Evolutionary conservation across 495 filamentous ascomycete genomes (phyloP), one percentile per base, ranked within the genome.

Genomic region (Neurospora sp.): DNA sequence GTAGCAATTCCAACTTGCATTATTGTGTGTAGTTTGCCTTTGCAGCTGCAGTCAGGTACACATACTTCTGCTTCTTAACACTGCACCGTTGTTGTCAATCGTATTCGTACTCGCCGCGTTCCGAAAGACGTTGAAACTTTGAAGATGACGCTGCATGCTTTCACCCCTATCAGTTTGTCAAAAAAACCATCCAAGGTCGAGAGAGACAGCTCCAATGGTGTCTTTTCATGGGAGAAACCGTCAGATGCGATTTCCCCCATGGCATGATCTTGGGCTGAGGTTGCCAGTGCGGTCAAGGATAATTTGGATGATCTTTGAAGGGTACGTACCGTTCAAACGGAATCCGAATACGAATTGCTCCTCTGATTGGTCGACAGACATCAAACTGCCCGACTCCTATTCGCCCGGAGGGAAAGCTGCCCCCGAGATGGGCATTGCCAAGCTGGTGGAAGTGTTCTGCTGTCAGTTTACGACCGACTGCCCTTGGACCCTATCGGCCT

Each of bases 341-440:
- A 78, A 81, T 74, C 44, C 79, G 79, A 81, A 81, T 81, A 81
- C 79, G 79, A 80, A 69, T 1, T 18, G 27, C 39, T 9, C 1
- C 42, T 48, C 40, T 79, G 73, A 77, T 79, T 81, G 79, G 78
- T 44, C 70, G 38, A 40, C 27, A n/a, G 14, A n/a, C 44, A 6
- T 2, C n/a, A 72, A n/a, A 35, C 31, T 59, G 39, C 14, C 35
- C 71, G 44, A 39, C 54, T 66, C 54, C 54, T 66, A 66, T 66
- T 66, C 54, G 54, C 54, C 54, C 54, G 16, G 27, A 35, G 31
- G 31, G 54, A 66, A 66, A 66, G 14, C 23, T 66, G 54, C 27
- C 31, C 54, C 54, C 16, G 54, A 66, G 27, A 66, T 62, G 54
- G 23, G 14, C 27, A 1, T 27, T 31, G 23, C 54, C 54, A 62